These are phyloP conservation scores for Articulospora tetracladia DNA, from an alignment of 495 filamentous ascomycete genomes.

Conservation along the genomic window DNA sequence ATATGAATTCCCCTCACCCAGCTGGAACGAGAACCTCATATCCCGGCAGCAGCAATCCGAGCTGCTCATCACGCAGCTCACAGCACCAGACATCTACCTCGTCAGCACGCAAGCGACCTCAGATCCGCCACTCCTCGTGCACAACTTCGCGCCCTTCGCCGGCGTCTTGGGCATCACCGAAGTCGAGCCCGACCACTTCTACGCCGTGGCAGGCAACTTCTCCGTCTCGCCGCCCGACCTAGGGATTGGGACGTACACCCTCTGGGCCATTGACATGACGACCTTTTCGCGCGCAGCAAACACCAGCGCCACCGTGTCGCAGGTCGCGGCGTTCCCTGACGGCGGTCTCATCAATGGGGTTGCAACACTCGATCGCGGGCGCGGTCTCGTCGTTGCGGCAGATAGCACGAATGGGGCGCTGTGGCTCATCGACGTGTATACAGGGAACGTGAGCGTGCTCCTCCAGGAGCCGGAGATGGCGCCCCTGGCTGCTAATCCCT, in stretches of 20 bases:
- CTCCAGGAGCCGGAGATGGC: slow-evolving; percentile 25
- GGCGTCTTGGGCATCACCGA: slow-evolving; percentile 32
- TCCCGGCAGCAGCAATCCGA: slow-evolving; percentile 16
- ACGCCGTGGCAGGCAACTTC: slow-evolving; percentile 23
- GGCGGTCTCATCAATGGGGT: slow-evolving; percentile 34
- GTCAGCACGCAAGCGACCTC: slow-evolving; percentile 10
- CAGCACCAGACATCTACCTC: background rate
- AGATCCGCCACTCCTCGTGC: slow-evolving; percentile 10
- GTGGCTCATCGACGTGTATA: slow-evolving; percentile 32
- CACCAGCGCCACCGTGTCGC: background rate
- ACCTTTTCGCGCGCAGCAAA: background rate
- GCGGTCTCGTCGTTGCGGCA: slow-evolving; percentile 26
- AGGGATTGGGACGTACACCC: background rate
- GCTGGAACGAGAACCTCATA: background rate
- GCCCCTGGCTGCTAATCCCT: background rate
- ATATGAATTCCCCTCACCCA: background rate
- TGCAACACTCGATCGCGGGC: slow-evolving; percentile 23
- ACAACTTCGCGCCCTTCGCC: slow-evolving; percentile 17
- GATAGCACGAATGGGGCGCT: slow-evolving; percentile 31
- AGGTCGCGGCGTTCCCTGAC: slow-evolving; percentile 10
- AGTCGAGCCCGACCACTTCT: slow-evolving; percentile 27
- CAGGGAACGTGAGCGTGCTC: slow-evolving; percentile 24
- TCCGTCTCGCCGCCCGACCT: slow-evolving; percentile 1
- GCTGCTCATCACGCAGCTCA: slow-evolving; percentile 31
- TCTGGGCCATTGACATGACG: slow-evolving; percentile 8